phyloP scores from a whole-genome alignment of 2,329 filamentous ascomycete genomes.

The Venturia pyrina region DNA sequence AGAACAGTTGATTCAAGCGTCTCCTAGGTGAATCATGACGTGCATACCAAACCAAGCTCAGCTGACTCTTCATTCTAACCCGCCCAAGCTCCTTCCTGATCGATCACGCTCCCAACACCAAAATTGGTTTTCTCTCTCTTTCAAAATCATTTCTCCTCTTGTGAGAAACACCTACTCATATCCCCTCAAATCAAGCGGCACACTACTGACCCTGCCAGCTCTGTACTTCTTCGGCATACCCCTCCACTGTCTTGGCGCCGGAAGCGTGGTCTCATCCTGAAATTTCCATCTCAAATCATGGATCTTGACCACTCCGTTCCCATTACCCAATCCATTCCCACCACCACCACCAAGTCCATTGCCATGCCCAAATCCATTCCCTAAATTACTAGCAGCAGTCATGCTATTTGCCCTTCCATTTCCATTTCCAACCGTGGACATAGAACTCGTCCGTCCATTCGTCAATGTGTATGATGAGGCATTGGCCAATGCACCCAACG shows the following conservation, averaged over 20 bases:
- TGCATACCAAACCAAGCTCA: neutral
- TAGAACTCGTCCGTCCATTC: slow-evolving; percentile 24
- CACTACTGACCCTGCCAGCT: slow-evolving; percentile 85
- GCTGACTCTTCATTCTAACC: neutral
- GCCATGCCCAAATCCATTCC: neutral
- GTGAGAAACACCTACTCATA: slow-evolving; percentile 25
- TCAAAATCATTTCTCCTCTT: neutral
- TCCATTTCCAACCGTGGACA: slow-evolving; percentile 8
- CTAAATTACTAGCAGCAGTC: slow-evolving; percentile 15
- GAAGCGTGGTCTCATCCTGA: slow-evolving; percentile 68
- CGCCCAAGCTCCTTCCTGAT: neutral
- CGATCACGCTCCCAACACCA: neutral
- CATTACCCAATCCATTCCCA: neutral
- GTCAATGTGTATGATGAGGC: slow-evolving; percentile 47
- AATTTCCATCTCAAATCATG: slow-evolving; percentile 81
- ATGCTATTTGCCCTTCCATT: slow-evolving; percentile 15
- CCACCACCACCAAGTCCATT: neutral
- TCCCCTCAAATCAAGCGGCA: slow-evolving; percentile 71
- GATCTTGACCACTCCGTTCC: slow-evolving; percentile 34
- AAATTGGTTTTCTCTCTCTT: neutral
- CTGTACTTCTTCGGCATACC: slow-evolving; percentile 71
- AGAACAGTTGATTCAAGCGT: neutral
- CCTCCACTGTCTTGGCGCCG: slow-evolving; percentile 72
- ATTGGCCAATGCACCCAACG: slow-evolving; percentile 52
- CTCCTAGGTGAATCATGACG: neutral